phyloP scores from a whole-genome alignment of 2,329 filamentous ascomycete species.

The Penicillium crustosum region DNA sequence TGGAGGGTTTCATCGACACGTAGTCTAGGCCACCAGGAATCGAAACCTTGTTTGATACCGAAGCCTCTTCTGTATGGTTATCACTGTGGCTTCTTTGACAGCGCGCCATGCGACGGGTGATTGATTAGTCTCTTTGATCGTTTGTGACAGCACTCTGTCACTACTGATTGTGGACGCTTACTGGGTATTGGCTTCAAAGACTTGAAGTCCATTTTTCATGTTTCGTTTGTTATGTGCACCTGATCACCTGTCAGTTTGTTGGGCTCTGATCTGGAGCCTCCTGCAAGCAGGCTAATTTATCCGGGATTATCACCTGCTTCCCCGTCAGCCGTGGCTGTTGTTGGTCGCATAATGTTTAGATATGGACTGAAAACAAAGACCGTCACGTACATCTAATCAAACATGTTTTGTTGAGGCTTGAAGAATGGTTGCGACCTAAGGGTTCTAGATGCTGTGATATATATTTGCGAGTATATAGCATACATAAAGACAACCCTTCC shows the following conservation, averaged over 20 bases:
- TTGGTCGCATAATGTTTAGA: constrained; percentile 1
- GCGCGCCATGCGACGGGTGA: not conserved
- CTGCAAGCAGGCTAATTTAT: constrained; percentile 1
- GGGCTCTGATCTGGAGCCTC: constrained; percentile 1
- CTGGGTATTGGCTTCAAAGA: not conserved
- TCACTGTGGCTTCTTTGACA: not conserved
- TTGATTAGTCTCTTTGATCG: not conserved
- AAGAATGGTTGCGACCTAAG: not conserved
- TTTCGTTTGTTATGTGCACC: not conserved
- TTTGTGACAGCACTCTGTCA: not conserved
- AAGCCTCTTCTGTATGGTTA: not conserved
- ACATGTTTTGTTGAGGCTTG: not conserved
- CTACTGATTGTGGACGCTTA: not conserved
- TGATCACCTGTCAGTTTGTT: not conserved
- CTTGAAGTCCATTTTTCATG: not conserved
- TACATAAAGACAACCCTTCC: too few relatives aligned
- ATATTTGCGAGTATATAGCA: not conserved
- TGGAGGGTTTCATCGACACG: not conserved
- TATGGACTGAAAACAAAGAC: not conserved
- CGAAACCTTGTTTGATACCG: not conserved
- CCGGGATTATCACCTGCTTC: constrained; percentile 2
- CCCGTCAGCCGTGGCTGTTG: constrained; percentile 1
- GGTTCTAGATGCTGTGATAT: not conserved
- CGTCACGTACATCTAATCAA: constrained; percentile 1
- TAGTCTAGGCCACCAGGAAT: not conserved